Conservation (phyloP, 225 moss, liverwort and hornwort species). For the Climacium dendroides region DNA sequence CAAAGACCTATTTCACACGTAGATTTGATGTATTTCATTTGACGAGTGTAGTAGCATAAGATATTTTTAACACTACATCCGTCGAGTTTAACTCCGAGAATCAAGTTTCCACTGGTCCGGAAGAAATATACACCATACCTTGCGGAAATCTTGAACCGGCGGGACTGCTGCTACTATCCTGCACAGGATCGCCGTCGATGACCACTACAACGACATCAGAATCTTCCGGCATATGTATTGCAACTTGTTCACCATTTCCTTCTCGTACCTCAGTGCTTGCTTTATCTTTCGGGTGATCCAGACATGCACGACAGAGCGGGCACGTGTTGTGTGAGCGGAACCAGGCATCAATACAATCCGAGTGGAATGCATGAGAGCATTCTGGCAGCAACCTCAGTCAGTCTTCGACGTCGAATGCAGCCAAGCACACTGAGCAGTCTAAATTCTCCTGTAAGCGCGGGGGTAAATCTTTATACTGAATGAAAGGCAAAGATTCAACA, state of each 20-base stretch:
- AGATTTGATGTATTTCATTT: neutral
- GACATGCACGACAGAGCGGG: constrained; percentile 53
- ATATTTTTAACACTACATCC: neutral
- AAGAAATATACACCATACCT: neutral
- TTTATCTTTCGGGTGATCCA: neutral
- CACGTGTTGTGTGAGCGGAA: constrained; percentile 58
- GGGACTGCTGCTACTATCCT: neutral
- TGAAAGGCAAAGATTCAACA: constrained; percentile 8
- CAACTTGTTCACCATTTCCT: neutral
- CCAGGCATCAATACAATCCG: constrained; percentile 60
- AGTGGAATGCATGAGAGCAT: constrained; percentile 65
- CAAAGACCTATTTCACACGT: no score
- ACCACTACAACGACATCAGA: neutral
- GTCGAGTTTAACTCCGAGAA: neutral
- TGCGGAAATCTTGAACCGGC: neutral
- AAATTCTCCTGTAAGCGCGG: neutral
- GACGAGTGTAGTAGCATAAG: neutral
- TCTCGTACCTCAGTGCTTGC: neutral
- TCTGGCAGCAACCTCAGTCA: constrained; percentile 33
- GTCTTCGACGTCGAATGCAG: constrained; percentile 28
- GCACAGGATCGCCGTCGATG: neutral
- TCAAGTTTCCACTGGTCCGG: neutral
- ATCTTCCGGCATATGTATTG: neutral
- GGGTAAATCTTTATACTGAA: constrained; percentile 4
- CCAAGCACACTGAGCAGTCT: constrained; percentile 62